Conservation (phyloP, 345 rosid species). For the Salix koriyanagi region DNA sequence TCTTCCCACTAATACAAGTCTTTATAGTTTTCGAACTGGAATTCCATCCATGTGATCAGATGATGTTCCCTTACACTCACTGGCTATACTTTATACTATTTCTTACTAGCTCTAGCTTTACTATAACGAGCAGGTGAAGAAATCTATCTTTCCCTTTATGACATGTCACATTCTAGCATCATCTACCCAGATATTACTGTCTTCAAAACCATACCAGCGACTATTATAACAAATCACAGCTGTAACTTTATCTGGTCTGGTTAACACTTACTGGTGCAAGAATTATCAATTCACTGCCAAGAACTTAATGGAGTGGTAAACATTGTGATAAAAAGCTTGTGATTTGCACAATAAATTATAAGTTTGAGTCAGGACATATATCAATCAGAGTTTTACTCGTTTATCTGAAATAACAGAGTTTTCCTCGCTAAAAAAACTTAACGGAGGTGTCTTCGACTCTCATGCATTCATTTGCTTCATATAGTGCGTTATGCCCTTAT, state of each 20-base stretch:
- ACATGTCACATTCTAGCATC: constrained; percentile 1
- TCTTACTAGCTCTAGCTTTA: background rate
- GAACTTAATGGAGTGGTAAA: background rate
- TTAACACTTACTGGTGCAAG: background rate
- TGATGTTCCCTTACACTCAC: background rate
- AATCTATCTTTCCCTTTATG: background rate
- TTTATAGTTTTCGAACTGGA: constrained; percentile 26
- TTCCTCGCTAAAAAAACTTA: too few species aligned
- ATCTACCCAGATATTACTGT: background rate
- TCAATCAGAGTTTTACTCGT: too few species aligned
- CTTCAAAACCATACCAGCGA: background rate
- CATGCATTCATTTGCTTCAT: background rate
- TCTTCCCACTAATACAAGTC: constrained; percentile 17
- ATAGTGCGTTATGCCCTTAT: too few species aligned
- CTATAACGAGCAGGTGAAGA: background rate
- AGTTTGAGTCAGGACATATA: rapidly evolving
- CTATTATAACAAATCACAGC: background rate
- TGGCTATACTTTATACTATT: background rate
- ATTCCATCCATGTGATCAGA: constrained; percentile 10
- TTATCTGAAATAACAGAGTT: too few species aligned
- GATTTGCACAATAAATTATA: rapidly evolving
- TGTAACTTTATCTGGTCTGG: background rate
- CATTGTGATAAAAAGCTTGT: rapidly evolving
- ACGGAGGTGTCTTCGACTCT: background rate
- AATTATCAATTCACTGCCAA: background rate